Evolutionary conservation across 495 filamentous ascomycete genomes (phyloP), one percentile per base, ranked within the genome.

Genomic region (Cercophora samala): DNA sequence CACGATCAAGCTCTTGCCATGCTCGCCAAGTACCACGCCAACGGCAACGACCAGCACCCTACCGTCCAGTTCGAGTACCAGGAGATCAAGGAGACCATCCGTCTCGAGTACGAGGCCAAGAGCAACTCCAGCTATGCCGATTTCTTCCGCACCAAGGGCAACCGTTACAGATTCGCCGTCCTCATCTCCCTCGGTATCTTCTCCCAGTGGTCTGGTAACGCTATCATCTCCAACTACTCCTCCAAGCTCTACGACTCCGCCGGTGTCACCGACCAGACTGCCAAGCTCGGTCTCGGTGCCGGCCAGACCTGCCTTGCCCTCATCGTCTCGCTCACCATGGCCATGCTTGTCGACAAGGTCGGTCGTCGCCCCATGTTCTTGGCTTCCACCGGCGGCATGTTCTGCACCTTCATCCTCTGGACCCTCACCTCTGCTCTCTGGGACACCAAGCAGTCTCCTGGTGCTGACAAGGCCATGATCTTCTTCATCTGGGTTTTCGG

Each of bases 171-270:
- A 25, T 71, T 90, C 4, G 63, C 75, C 52, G 75, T 91, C 25
- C 82, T 88, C 37, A 74, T 88, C 51, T 83, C 83, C 22, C 78
- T 89, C 32, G 87, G 87, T 70, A 70, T 88, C 71, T 85, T 89
- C 77, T 86, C 86, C 9, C 89, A 92, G 80, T 90, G 85, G 81
- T 87, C 85, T 61, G 89, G 89, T 62, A 90, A 91, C 70, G 84
- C 83, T 64, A 82, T 89, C 52, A 84, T 89, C 71, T 86, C 84
- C 59, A 90, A 90, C 79, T 91, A 88, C 72, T 77, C 86, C 58
- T 79, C 76, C 54, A 77, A 78, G 60, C 82, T 91, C 70, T 86
- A 90, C 66, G 73, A 81, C 54, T 82, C 79, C 18, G 83, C 86
- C 42, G 88, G 89, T 53, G 77, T 88, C 64, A 82, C 66, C 4